Conservation (phyloP, 2,329 filamentous ascomycete genomes). For the Ceratocystis variospora region DNA sequence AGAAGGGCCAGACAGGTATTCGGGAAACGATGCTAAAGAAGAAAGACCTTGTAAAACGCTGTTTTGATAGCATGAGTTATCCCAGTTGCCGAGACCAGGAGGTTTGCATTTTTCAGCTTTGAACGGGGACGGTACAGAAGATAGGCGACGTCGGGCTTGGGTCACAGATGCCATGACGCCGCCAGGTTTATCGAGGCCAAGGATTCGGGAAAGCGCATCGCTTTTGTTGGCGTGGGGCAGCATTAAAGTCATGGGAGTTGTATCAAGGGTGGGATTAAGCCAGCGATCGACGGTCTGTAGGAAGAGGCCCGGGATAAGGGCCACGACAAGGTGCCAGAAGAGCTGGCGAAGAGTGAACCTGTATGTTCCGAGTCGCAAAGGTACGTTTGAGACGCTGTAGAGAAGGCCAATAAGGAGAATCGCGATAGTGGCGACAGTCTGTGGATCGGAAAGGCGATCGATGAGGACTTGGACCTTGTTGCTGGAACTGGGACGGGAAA, state of each 20-base stretch:
- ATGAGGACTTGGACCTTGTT: not conserved
- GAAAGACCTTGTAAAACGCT: constrained; percentile 79
- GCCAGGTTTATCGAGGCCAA: constrained; percentile 14
- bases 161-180: constrained; percentile 14
- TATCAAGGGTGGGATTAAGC: constrained; percentile 14
- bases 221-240: constrained; percentile 15
- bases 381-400: constrained; percentile 5
- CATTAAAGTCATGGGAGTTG: constrained; percentile 15
- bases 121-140: constrained; percentile 11
- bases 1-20: constrained; percentile 43
- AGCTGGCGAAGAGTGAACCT: constrained; percentile 13
- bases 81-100: constrained; percentile 71
- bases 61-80: constrained; percentile 97
- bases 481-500: constrained; percentile 1
- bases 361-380: constrained; percentile 11
- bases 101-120: constrained; percentile 27
- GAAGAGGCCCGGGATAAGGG: constrained; percentile 10
- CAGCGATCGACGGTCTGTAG: constrained; percentile 14
- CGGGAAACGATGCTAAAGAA: constrained; percentile 54
- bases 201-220: constrained; percentile 15
- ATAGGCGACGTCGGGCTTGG: constrained; percentile 14
- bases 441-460: constrained; percentile 6
- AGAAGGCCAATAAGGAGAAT: constrained; percentile 4
- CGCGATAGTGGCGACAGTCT: constrained; percentile 7
- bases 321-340: constrained; percentile 14